Base-by-base conservation (phyloP, 1,284 basidiomycete species). In the Cryptococcus deneoformans region DNA sequence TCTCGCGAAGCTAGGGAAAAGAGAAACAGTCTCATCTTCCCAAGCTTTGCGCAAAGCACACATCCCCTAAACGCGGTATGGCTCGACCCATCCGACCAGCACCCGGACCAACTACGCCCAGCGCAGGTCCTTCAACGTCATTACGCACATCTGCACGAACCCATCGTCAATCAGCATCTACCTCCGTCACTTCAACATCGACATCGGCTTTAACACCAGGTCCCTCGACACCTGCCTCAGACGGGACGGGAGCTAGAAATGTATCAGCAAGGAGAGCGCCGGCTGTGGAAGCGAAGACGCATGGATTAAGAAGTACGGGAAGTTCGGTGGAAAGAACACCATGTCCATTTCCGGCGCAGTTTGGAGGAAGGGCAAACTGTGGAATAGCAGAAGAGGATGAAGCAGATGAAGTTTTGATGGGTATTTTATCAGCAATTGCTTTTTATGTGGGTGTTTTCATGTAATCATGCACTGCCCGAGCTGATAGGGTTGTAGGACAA, bases 381-480 rank as follows among this genome's bases (percentile, higher is more conserved):
- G 73, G 69, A 10, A 65, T 75, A 6, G 44, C 53, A 34, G 70
- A 73, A 12, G 72, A 75, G 47, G 76, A 78, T 62, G 70, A 69
- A 54, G 60, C 47, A 42, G 73, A 77, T 62, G 71, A 71, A 39
- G 71, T 73, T 24, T 63, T 76, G 56, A 77, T 77, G 77, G 71
- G 71, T 14, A 60, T 72, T 20, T 70, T 72, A 52, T 66, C 64
- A 9, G 70, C 73, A 20, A 68, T 70, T 39, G 72, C 72, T 9
- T 53, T 24, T 10, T 48, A 70, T 50, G 76, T 77, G 59, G 61
- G 74, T 72, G 9, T 42, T 36, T 16, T n/a, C 52, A 14, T 50
- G 46, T 11, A 11, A 10, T 9, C 16, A 12, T 3, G 9, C 35
- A 42, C 40, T 11, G 44, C 14, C 40, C 7, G 20, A 46, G 40